Evolutionary conservation across 257 asterid genomes (phyloP), one percentile per base, ranked within the genome.

Genomic region (Datura wrightii): DNA sequence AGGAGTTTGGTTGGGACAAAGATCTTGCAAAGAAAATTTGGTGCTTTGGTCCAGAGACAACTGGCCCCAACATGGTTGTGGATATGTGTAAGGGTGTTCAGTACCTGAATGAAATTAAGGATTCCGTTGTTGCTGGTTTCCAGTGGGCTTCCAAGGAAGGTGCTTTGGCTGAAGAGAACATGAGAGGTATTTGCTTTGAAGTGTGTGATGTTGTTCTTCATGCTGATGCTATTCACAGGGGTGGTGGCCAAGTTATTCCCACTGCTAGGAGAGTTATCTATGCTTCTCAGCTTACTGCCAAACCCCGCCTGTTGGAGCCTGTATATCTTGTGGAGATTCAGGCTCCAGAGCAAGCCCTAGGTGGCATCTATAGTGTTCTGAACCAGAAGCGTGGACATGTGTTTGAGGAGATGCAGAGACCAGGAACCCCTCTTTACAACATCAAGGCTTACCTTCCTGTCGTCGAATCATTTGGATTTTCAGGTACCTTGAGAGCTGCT

Each of bases 121-220:
- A 89, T 74, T 88, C 90, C 42, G 91, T 86, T 34, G 91, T 89
- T 53, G 91, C 91, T 59, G 91, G 91, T 82, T 89, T 89, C 86
- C 91, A 89, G 79, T 89, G 89, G 91, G 91, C 89, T 79, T 89
- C 89, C 37, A 89, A 89, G 85, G 91, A 89, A 79, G 91, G 91
- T 82, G 89, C 89, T 1, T 80, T 88, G 70, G 80, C 88, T 50
- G 89, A 88, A 62, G 89, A 88, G 74, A 88, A 88, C 86, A 88
- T 88, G 90, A 86, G 90, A 34, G 90, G 89, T 63, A 88, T 88
- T 37, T 88, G 91, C 83, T 88, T 88, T 88, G 91, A 88, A 83
- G 89, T 88, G 14, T 88, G 91, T 46, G 91, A 88, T 36, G 91
- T 88, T 5, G 89, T 88, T 36, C 91, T 89, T 72, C 91, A 87